These are phyloP conservation scores for Xylaria curta DNA, from an alignment of 495 filamentous ascomycete species.

Conservation along the genomic window DNA sequence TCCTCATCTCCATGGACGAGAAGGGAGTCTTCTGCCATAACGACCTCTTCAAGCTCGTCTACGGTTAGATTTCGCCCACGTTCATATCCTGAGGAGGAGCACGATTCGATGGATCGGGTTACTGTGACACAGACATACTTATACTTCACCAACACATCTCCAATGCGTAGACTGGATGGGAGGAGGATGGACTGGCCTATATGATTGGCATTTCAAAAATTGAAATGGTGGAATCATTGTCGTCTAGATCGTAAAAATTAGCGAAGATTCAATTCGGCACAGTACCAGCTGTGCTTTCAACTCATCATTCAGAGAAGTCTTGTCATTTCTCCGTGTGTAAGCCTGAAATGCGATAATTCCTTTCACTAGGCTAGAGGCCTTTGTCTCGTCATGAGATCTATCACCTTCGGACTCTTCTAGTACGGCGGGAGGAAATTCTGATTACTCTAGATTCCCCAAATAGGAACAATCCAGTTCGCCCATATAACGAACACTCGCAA, in stretches of 20 bases:
- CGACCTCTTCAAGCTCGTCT: conserved; percentile 87
- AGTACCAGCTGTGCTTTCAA: not conserved
- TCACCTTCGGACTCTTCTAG: not conserved
- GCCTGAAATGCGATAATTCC: not conserved
- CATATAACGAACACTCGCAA: not conserved
- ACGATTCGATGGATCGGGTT: not conserved
- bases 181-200: not conserved
- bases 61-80: conserved; percentile 44
- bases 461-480: not conserved
- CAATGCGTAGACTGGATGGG: conserved; percentile 4
- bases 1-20: conserved; percentile 76
- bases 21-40: conserved; percentile 77
- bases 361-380: not conserved
- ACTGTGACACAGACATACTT: conserved; percentile 1
- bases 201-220: not conserved
- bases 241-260: conserved; percentile 19
- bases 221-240: conserved; percentile 58
- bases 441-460: not conserved
- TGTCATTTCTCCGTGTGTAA: not conserved
- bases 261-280: conserved; percentile 7
- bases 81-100: not conserved
- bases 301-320: not conserved
- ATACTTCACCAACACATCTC: conserved; percentile 1
- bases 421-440: not conserved
- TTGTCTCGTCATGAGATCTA: not conserved